Conservation (phyloP, 805 yeast species). For the Zygotorulaspora danielsina region DNA sequence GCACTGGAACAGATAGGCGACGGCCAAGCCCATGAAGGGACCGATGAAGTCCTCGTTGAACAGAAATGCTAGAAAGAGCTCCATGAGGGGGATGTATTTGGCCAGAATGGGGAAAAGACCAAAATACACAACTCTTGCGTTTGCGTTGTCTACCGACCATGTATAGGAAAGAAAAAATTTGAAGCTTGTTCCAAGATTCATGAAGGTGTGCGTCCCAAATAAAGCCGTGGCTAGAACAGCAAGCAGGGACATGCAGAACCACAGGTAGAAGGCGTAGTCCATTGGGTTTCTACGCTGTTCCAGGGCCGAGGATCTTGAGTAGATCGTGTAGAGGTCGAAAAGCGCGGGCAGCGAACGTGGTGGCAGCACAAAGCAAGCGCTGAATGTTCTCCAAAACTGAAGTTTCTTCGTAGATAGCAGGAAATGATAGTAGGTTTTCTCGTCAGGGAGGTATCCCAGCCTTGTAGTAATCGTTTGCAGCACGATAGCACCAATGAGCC, state of each 20-base stretch:
- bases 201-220: constrained; percentile 13
- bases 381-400: constrained; percentile 32
- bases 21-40: constrained; percentile 47
- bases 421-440: constrained; percentile 21
- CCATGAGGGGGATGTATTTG: constrained; percentile 47
- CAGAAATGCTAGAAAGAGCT: constrained; percentile 38
- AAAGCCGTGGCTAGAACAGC: constrained; percentile 9
- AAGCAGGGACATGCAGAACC: constrained; percentile 21
- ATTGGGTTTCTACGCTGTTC: constrained; percentile 21
- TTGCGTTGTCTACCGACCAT: constrained; percentile 57
- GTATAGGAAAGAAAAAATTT: constrained; percentile 45
- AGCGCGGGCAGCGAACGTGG: constrained; percentile 25
- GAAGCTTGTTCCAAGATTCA: constrained; percentile 26
- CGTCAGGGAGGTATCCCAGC: constrained; percentile 32
- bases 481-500: constrained; percentile 46
- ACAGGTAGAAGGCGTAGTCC: constrained; percentile 28
- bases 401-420: constrained; percentile 14
- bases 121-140: constrained; percentile 50
- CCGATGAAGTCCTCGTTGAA: constrained; percentile 43
- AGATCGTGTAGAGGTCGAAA: constrained; percentile 28
- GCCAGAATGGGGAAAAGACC: constrained; percentile 51
- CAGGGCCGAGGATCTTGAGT: constrained; percentile 26
- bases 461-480: constrained; percentile 41
- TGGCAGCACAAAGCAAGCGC: constrained; percentile 27
- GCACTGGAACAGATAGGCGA: constrained; percentile 60